Evolutionary conservation across 306 rosid genomes (phyloP), one percentile per base, ranked within the genome.

Genomic region (Inga laurina): DNA sequence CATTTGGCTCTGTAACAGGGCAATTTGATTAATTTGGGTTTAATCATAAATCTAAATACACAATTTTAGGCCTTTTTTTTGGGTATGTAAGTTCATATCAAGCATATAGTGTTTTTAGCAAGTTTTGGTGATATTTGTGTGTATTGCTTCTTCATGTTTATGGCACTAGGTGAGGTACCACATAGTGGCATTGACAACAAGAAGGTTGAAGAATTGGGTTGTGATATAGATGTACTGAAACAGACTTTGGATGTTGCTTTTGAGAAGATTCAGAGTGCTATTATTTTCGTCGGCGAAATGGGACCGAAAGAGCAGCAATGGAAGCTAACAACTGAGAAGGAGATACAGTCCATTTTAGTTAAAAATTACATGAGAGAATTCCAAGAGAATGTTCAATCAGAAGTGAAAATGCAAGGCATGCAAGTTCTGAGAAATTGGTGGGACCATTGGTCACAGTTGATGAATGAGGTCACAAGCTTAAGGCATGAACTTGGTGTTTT

Each of bases 231-330:
- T 64, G 75, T 87, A 34, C 68, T 96, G 82, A 96, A 94, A 85
- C 87, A 96, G 62, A 90, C 98, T 30, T 75, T 96, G 83, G 97
- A 93, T 80, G 84, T 85, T 62, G 97, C 98, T 71, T 96, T 94
- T 77, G 90, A 86, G 65, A 94, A 90, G 87, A 92, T 96, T 94
- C 94, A 91, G 19, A 88, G 73, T 66, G 88, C 43, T 39, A 39
- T 94, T 2, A 80, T 95, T 49, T 83, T 83, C 78, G 54, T 62
- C 65, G 83, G 91, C 44, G 93, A 91, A 78, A 89, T 93, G 77
- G 86, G 91, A 11, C 93, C 98, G 35, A 83, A 92, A 27, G 98
- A 92, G 91, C 92, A 91, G 80, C 90, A 93, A 45, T 88, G 92
- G 91, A 87, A 87, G 77, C 85, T 88, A 76, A 82, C 43, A 66